Evolutionary conservation across 148 eudicot genomes (phyloP).

Genomic region (Vaccinium corymbosum): DNA sequence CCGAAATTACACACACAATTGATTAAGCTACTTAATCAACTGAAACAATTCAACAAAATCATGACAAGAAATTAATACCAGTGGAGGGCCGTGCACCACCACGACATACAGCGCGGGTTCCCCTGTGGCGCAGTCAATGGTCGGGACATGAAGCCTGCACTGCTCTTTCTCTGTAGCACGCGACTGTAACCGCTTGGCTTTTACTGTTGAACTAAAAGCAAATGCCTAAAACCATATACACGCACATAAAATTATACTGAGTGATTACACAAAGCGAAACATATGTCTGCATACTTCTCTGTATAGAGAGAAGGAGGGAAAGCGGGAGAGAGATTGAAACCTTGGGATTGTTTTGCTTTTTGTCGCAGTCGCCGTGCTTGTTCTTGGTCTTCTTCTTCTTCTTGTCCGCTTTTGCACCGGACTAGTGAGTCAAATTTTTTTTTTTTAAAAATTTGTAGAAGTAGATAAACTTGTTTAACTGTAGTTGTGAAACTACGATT

Average conservation of each 20-base stretch:
- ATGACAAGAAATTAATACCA: slow-evolving; percentile 33
- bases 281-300: not conserved
- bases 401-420: slow-evolving; percentile 60
- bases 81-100: slow-evolving; percentile 89
- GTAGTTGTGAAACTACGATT: too few relatives aligned
- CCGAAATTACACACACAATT: too few relatives aligned
- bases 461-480: too few relatives aligned
- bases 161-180: slow-evolving; percentile 82
- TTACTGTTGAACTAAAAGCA: slow-evolving; percentile 63
- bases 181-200: slow-evolving; percentile 73
- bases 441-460: too few relatives aligned
- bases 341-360: slow-evolving; percentile 64
- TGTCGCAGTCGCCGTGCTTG: slow-evolving; percentile 28
- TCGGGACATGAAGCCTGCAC: slow-evolving; percentile 77
- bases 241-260: not conserved
- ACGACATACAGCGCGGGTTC: slow-evolving; percentile 83
- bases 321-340: slow-evolving; percentile 19
- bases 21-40: not conserved
- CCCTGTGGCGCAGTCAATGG: slow-evolving; percentile 60
- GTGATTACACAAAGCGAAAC: too few relatives aligned
- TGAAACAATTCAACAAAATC: not conserved
- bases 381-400: slow-evolving; percentile 31
- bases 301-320: not conserved
- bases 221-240: slow-evolving; percentile 47
- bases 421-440: slow-evolving; percentile 26